phyloP scores from a whole-genome alignment of 1,139 yeast genomes.

The Sugiyamaella xylanicola region DNA sequence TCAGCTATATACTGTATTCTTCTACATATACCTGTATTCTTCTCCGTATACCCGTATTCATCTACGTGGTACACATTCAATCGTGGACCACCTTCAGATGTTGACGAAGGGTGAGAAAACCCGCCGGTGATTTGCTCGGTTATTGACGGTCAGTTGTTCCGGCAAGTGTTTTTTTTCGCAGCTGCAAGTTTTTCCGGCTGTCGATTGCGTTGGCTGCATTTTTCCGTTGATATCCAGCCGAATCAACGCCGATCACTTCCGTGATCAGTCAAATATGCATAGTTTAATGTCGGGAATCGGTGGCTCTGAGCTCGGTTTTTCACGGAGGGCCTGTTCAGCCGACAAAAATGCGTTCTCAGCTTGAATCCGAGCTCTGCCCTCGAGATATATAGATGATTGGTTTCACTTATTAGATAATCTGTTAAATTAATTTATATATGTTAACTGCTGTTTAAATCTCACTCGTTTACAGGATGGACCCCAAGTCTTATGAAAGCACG shows the following conservation, averaged over 20 bases:
- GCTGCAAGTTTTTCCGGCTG: conserved; percentile 1
- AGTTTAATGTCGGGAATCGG: conserved; percentile 3
- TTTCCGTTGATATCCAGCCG: conserved; percentile 11
- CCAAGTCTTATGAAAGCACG: conserved; percentile 1
- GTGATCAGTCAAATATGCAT: not conserved
- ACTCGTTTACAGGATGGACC: not conserved
- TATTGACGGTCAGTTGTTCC: no score
- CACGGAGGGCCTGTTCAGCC: not conserved
- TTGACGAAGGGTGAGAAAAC: no score
- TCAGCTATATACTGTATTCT: no score
- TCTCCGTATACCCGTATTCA: no score
- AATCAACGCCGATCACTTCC: not conserved
- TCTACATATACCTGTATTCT: no score
- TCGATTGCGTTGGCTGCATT: not conserved
- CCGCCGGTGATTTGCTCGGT: no score
- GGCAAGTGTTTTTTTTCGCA: no score
- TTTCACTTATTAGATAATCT: no score
- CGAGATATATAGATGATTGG: not conserved
- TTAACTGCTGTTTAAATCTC: not conserved
- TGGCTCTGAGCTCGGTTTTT: conserved; percentile 10
- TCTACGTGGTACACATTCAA: no score
- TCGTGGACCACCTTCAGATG: no score
- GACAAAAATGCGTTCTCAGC: not conserved
- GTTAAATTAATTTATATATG: no score
- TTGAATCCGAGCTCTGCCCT: not conserved